Evolutionary conservation across 2,329 filamentous ascomycete genomes (phyloP), one percentile per base, ranked within the genome.

Genomic region (Neocatenulostroma microsporum): DNA sequence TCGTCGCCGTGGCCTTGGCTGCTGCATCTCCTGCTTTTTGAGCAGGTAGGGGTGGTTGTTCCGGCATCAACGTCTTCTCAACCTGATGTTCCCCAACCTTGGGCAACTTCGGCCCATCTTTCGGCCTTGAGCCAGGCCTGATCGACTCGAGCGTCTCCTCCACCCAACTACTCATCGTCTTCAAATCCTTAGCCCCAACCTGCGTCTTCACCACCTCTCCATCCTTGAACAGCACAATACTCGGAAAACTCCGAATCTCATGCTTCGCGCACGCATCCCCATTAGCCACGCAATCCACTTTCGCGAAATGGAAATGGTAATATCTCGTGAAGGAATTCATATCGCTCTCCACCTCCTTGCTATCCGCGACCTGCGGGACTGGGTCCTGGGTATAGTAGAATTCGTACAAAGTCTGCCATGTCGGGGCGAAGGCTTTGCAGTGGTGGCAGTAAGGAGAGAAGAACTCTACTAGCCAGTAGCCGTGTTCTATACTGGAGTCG

Each of bases 341-440:
- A 45, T 66, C 74, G 49, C 61, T 67, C 51, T 64, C 64, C 19
- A 61, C 56, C 24, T 50, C 42, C 15, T 51, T 51, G 29, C 65
- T 67, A 8, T 66, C 62, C 15, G 71, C 62, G 32, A 69, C 63
- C 34, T 68, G 62, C 42, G 69, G 62, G 33, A 80, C 66, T 12
- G 82, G 81, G 52, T 86, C 80, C 24, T 85, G 91, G 24, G 88
- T 95, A 66, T 85, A 79, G 67, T 95, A 98, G 62, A 80, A 95
- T 66, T 98, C 91, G 70, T 96, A 94, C 11, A 89, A 63, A 4
- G 88, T 95, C 63, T 96, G 87, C 70, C 78, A 95, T 34, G 77
- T 80, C 6, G 91, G 91, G 35, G 84, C 86, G 54, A 86, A 84
- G 33, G 73, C 69, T 58, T 73, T 73, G 66, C 88, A 95, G 62